These are phyloP conservation scores for Gyromitra esculenta DNA, from an alignment of 2,329 filamentous ascomycete genomes.

Conservation along the genomic window DNA sequence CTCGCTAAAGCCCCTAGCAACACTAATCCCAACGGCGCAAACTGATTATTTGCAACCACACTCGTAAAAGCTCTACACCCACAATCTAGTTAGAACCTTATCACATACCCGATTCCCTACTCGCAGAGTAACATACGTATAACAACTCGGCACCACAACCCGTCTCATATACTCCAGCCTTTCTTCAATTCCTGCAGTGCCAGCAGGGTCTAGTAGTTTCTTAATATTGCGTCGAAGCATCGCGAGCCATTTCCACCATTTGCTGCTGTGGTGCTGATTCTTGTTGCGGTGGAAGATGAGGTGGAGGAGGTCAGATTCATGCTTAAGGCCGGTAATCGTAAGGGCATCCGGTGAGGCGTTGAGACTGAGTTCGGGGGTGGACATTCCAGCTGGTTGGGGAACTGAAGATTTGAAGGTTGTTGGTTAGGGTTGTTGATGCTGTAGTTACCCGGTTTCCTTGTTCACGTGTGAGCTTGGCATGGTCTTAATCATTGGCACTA, in stretches of 20 bases:
- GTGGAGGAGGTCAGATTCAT: constrained; percentile 68
- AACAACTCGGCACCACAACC: constrained; percentile 62
- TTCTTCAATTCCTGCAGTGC: constrained; percentile 39
- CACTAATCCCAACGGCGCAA: constrained; percentile 75
- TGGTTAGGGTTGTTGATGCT: not conserved
- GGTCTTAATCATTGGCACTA: constrained; percentile 13
- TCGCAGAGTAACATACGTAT: constrained; percentile 61
- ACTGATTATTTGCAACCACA: constrained; percentile 76
- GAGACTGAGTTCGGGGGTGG: not conserved
- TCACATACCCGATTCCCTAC: not conserved
- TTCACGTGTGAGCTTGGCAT: constrained; percentile 12
- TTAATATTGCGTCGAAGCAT: constrained; percentile 74
- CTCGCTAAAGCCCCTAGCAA: constrained; percentile 73
- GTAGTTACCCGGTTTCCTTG: constrained; percentile 29
- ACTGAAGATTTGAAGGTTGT: constrained; percentile 9
- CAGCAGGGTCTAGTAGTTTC: constrained; percentile 64
- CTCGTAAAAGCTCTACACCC: constrained; percentile 71
- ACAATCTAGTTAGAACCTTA: not conserved
- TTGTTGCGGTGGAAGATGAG: constrained; percentile 83
- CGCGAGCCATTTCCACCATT: constrained; percentile 82
- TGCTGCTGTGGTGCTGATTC: constrained; percentile 84
- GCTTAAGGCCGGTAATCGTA: constrained; percentile 19
- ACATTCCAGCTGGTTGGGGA: not conserved
- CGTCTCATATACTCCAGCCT: constrained; percentile 61
- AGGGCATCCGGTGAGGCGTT: not conserved